Evolutionary conservation across 1,139 yeast species (phyloP), one percentile per base, ranked within the genome.

Genomic region (Pichia sp.): DNA sequence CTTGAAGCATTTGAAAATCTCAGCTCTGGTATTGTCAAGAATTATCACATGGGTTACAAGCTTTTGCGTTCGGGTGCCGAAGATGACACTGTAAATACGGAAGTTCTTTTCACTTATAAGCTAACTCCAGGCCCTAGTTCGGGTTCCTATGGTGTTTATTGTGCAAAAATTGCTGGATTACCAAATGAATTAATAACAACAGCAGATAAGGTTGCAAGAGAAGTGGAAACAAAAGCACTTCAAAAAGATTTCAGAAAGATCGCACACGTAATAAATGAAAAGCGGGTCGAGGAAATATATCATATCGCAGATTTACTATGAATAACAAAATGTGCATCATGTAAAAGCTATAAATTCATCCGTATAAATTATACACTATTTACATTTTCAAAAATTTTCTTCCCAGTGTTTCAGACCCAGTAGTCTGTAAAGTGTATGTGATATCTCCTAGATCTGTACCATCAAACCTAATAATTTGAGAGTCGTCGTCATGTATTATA

Each of bases 31-130:
- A 59, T 67, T 3, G 80, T 85, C 6, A 71, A 73, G 16, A 85
- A 84, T 62, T 84, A 74, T 64, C 95, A 87, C 64, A 85, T 90
- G 95, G 90, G 87, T 13, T 88, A 78, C 62, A 82, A 67, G 1
- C 73, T 73, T 28, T 63, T 65, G 23, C 67, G 74, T 69, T 67
- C 44, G 10, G 58, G 50, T 21, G 56, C 51, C 22, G 19, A 21
- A 3, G 36, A 41, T 28, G 28, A 41, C 3, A 48, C 48, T 16
- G 44, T 46, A 7, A 3, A 31, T n/a, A 45, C 46, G 9, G 70
- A 68, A 26, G 70, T 76, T 31, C 71, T 84, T 0, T 87, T 87
- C 59, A 70, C 87, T 46, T 87, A 86, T 66, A 80, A 76, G 47
- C 64, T 86, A 52, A 80, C 71, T 4, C 62, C 67, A 16, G 95